Evolutionary conservation across 192 early-diverging fungal genomes (phyloP), one percentile per base, ranked within the genome.

Genomic region (Coemansia sp.): DNA sequence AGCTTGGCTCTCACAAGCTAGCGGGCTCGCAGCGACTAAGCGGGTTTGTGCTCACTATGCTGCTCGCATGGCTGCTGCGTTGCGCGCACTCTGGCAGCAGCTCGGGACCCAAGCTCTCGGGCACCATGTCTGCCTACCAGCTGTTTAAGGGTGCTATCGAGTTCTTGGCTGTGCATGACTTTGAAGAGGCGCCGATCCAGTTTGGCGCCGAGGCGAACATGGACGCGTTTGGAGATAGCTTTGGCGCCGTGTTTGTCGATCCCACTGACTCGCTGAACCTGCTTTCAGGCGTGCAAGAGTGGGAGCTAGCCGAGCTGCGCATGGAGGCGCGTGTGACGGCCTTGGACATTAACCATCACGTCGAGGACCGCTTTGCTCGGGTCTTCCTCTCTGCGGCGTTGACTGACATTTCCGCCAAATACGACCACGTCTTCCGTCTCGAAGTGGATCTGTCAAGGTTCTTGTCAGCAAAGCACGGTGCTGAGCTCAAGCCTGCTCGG

Each of bases 191-290:
- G 9, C 74, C 82, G 7, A 15, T 72, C 29, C 61, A 60, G 38
- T 70, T 84, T 51, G 84, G 62, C 62, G 19, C 4, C 17, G 63
- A 5, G 10, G 64, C 41, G 11, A 70, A 68, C 34, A 69, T 72
- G 21, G 75, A 87, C 6, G 76, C 82, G 2, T 96, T 95, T 72
- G 63, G 64, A 2, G 53, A 70, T 5, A 79, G 87, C 46, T 93
- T 86, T 77, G 94, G 92, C 19, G 88, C 92, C 7, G 94, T 93
- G 1, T 86, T 97, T 60, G 91, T 96, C 1, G 97, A 98, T 77
- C 87, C 92, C 25, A 87, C 90, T 27, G 94, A 92, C 27, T 84
- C 74, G n/a, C 75, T 95, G 29, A 99, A 99, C 77, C 67, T 99
- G 39, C 89, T 94, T 29, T 85, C 90, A 2, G 79, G 87, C 42